Evolutionary conservation across 805 yeast genomes (phyloP).

Genomic region (Diddensiella santjacobensis): DNA sequence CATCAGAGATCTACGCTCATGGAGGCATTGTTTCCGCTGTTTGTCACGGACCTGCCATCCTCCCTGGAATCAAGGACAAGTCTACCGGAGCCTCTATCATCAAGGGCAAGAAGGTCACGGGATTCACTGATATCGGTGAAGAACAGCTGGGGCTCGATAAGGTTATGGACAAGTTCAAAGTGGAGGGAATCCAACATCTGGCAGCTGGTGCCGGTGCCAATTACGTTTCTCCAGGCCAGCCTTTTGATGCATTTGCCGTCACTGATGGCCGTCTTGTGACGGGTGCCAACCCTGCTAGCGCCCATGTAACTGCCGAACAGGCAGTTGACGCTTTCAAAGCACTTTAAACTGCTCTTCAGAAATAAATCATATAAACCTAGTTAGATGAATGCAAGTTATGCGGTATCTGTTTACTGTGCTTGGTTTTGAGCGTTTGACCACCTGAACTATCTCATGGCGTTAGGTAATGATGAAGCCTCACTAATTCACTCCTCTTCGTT

Average conservation of each 20-base stretch:
- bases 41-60: constrained; percentile 62
- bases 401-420: no score
- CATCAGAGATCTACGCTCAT: constrained; percentile 43
- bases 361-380: no score
- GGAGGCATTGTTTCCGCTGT: constrained; percentile 61
- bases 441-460: no score
- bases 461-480: no score
- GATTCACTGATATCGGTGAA: constrained; percentile 59
- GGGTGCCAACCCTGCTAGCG: constrained; percentile 57
- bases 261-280: constrained; percentile 58
- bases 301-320: constrained; percentile 17
- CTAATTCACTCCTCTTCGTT: no score
- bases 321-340: constrained; percentile 12
- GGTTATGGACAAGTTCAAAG: constrained; percentile 29
- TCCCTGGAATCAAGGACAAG: constrained; percentile 43
- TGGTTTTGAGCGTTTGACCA: no score
- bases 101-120: constrained; percentile 54
- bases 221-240: constrained; percentile 46
- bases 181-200: constrained; percentile 39
- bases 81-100: constrained; percentile 41
- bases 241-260: constrained; percentile 50
- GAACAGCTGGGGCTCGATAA: constrained; percentile 29
- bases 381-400: no score
- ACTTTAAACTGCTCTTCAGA: no score
- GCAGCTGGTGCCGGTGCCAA: constrained; percentile 42